Evolutionary conservation across 768 basidiomycete genomes (phyloP).

Genomic region (Leccinum fibrillosum): DNA sequence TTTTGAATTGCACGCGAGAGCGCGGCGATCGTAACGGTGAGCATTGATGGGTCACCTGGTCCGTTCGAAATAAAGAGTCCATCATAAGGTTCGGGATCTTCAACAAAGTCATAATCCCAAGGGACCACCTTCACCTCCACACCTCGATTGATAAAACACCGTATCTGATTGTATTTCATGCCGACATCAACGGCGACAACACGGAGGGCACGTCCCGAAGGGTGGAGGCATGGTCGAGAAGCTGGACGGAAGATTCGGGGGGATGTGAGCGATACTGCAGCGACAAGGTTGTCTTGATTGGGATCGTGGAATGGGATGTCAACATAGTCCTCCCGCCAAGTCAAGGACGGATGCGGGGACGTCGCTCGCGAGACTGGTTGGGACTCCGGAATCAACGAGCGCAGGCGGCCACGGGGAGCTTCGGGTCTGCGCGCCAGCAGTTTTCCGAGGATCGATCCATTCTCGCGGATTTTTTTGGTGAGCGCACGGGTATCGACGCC

Average conservation of each 20-base stretch:
- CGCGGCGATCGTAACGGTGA: conserved; percentile 65
- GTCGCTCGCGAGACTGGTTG: conserved; percentile 45
- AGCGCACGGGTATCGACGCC: conserved; percentile 96
- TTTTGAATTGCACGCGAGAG: conserved; percentile 66
- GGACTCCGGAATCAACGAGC: conserved; percentile 35
- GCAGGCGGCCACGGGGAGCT: conserved; percentile 38
- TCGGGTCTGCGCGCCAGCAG: conserved; percentile 64
- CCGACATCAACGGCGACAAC: conserved; percentile 94
- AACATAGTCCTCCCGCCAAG: conserved; percentile 83
- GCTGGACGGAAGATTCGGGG: conserved; percentile 70
- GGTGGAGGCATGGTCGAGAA: conserved; percentile 57
- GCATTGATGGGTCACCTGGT: conserved; percentile 92
- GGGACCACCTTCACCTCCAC: conserved; percentile 96
- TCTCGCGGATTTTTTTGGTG: conserved; percentile 93
- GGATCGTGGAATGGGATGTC: conserved; percentile 85
- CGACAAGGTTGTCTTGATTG: conserved; percentile 87
- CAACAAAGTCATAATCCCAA: conserved; percentile 91
- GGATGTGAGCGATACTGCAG: conserved; percentile 71
- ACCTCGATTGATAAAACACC: conserved; percentile 90
- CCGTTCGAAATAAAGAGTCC: conserved; percentile 98
- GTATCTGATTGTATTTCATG: conserved; percentile 99
- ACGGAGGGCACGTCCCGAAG: conserved; percentile 76
- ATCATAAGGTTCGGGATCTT: conserved; percentile 80
- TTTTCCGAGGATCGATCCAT: conserved; percentile 89
- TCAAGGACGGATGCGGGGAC: conserved; percentile 48